Evolutionary conservation across 192 early-diverging fungal species (phyloP).

Genomic region (Gigaspora rosea): DNA sequence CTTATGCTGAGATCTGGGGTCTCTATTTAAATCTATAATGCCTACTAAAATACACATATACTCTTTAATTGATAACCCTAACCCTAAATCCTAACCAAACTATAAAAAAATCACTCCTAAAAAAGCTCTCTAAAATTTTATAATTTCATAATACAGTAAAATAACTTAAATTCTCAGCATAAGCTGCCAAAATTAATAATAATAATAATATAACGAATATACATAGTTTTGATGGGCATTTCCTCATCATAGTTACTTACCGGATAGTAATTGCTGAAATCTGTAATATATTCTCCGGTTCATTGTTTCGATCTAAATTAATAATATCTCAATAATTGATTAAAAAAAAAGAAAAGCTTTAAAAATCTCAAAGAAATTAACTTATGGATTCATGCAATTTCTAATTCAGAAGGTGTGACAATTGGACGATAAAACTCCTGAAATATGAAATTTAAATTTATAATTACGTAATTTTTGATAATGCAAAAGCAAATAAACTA

Average conservation of each 20-base stretch:
- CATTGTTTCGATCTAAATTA: constrained; percentile 60
- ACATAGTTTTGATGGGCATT: not conserved
- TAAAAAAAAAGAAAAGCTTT: not conserved
- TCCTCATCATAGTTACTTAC: constrained; percentile 42
- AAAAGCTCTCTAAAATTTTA: no score
- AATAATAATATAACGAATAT: not conserved
- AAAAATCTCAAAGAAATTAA: constrained; percentile 1
- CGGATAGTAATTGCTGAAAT: constrained; percentile 66
- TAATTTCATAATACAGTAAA: no score
- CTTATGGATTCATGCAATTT: constrained; percentile 70
- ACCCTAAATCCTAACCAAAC: no score
- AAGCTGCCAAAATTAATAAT: no score
- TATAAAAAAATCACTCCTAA: no score
- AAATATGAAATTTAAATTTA: no score
- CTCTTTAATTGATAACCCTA: no score
- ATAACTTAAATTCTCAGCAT: no score
- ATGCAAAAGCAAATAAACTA: no score
- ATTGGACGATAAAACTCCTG: constrained; percentile 88
- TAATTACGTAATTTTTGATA: no score
- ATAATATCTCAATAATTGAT: constrained; percentile 1
- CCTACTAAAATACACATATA: not conserved
- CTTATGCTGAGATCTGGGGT: no score
- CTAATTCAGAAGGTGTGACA: constrained; percentile 91
- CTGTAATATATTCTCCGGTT: constrained; percentile 72
- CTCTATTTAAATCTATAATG: no score